Evolutionary conservation across 2,329 filamentous ascomycete genomes (phyloP), one percentile per base, ranked within the genome.

Genomic region (Neurospora crassa): DNA sequence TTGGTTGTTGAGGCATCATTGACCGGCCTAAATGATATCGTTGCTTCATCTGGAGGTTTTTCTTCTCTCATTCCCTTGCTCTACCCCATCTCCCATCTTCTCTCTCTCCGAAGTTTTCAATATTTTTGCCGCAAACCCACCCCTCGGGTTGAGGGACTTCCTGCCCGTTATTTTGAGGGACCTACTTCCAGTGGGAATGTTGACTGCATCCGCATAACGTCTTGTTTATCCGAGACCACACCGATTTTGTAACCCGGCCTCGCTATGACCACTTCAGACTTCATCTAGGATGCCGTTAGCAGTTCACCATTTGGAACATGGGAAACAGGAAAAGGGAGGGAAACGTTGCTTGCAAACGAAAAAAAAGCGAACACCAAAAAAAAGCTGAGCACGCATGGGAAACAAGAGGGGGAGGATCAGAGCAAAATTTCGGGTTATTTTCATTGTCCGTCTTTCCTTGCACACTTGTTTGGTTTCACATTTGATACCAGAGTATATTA

Each of bases 11-110:
- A 63, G 24, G 67, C 45, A 59, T 67, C 69, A 70, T 68, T 42
- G 59, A 70, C 18, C 63, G 67, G 69, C 69, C 69, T 70, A 40
- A 68, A 70, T 70, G 69, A 41, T 70, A 70, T 70, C 59, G 41
- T 20, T 63, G 53, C 53, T 63, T 37, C 16, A 37, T 63, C 29
- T 63, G 53, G 53, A 37, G 53, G 53, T 2, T 10, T 63, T 59
- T 37, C 3, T 29, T 29, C 24, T 37, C 10, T 24, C 53, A 14
- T 34, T 63, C 5, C 53, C 4, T 63, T 37, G 53, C 53, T 63
- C 53, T 34, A 53, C 47, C 24, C 16, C 29, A 63, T 37, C 8
- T n/a, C 53, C 10, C 53, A 16, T 63, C 29, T 34, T 34, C 53
- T 63, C 53, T 63, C 18, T 24, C 24, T 59, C 53, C 14, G 53